Conservation (phyloP, 2,329 filamentous ascomycete species). For the Ploettnerulaceae sp. region DNA sequence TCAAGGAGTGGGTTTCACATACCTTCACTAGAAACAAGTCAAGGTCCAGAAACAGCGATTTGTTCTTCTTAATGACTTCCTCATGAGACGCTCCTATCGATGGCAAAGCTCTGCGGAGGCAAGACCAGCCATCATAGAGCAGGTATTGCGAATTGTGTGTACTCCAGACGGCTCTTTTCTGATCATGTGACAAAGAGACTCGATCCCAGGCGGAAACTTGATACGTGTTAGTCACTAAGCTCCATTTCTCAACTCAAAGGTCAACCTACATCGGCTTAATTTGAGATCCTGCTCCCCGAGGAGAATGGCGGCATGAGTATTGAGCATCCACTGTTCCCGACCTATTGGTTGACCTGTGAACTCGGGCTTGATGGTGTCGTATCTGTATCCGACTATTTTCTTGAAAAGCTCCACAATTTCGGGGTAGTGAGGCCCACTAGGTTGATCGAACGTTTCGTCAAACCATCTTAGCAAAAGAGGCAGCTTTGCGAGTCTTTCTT, state of each 20-base stretch:
- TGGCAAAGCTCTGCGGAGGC: conserved; percentile 49
- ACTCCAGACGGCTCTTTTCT: conserved; percentile 56
- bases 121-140: conserved; percentile 47
- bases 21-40: conserved; percentile 67
- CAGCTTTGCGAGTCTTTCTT: conserved; percentile 49
- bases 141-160: conserved; percentile 53
- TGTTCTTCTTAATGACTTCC: conserved; percentile 22
- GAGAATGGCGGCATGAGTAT: conserved; percentile 58
- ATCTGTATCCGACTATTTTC: conserved; percentile 55
- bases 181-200: conserved; percentile 46
- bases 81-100: conserved; percentile 25
- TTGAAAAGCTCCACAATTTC: conserved; percentile 51
- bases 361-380: conserved; percentile 55
- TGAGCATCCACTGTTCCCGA: conserved; percentile 63
- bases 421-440: conserved; percentile 46
- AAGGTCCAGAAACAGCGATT: conserved; percentile 42
- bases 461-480: conserved; percentile 60
- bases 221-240: no score
- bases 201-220: conserved; percentile 56
- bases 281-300: conserved; percentile 60
- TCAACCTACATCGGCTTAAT: conserved; percentile 52
- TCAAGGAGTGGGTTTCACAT: conserved; percentile 20
- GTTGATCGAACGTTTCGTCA: conserved; percentile 50
- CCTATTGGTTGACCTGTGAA: conserved; percentile 49
- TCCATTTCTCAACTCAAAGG: no score